Percentiles rank a stretch among this genome's conserved stretches.
These are phyloP conservation scores for Jamesozyma lodderae DNA, from an alignment of 805 yeast species.

Conservation along the genomic window DNA sequence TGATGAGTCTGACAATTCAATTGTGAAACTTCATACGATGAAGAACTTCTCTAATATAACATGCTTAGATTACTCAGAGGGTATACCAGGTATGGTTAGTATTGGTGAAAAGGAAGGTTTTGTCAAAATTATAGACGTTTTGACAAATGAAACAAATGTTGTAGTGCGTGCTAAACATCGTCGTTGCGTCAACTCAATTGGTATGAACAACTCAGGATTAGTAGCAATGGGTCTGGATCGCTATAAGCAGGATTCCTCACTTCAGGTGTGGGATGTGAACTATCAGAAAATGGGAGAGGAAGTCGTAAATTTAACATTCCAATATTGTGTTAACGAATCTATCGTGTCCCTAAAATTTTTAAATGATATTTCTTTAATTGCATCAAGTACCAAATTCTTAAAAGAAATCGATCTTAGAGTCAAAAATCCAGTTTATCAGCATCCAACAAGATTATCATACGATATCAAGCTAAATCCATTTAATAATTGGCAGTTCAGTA, in stretches of 20 bases:
- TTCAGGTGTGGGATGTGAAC: conserved; percentile 73
- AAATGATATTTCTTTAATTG: conserved; percentile 51
- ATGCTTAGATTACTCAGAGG: conserved; percentile 53
- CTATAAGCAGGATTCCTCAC: conserved; percentile 63
- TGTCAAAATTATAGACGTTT: conserved; percentile 53
- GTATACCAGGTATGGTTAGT: conserved; percentile 50
- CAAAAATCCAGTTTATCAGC: conserved; percentile 57
- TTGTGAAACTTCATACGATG: conserved; percentile 43
- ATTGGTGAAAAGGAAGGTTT: conserved; percentile 70
- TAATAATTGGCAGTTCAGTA: conserved; percentile 56
- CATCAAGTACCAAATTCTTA: conserved; percentile 68
- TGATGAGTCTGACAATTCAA: conserved; percentile 44
- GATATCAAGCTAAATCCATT: conserved; percentile 64
- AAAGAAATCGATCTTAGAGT: conserved; percentile 70
- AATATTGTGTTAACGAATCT: conserved; percentile 65
- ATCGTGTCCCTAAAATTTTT: conserved; percentile 60
- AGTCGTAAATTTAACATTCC: conserved; percentile 43
- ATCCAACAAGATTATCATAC: conserved; percentile 64
- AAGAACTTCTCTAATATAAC: conserved; percentile 62
- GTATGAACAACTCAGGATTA: conserved; percentile 56
- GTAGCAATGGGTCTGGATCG: conserved; percentile 76
- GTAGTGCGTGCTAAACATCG: conserved; percentile 50
- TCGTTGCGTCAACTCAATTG: conserved; percentile 65
- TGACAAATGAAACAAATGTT: conserved; percentile 12
- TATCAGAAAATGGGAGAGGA: conserved; percentile 48